phyloP scores from a whole-genome alignment of 352 stramenopile genomes.

The Phytopythium litorale region DNA sequence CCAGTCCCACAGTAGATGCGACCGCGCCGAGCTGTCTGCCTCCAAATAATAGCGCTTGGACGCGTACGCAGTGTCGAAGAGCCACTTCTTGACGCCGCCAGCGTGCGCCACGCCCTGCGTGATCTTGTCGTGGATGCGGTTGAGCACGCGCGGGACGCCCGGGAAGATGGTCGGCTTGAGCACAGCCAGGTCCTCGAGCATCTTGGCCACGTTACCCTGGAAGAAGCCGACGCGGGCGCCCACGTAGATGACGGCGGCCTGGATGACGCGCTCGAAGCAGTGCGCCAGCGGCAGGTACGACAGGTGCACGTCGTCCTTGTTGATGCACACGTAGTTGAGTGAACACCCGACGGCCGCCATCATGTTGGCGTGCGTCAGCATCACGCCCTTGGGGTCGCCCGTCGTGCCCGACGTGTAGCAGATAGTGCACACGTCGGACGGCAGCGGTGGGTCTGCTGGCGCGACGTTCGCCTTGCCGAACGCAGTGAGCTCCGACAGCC shows the following conservation, averaged over 20 bases:
- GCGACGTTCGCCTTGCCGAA: constrained; percentile 37
- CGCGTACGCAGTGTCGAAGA: constrained; percentile 17
- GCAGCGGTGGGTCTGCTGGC: constrained; percentile 33
- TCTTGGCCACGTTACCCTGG: constrained; percentile 80
- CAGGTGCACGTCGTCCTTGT: constrained; percentile 65
- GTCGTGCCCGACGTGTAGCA: constrained; percentile 90
- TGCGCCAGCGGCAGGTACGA: constrained; percentile 96
- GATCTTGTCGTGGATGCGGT: constrained; percentile 95
- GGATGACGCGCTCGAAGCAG: constrained; percentile 89
- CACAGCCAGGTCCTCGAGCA: constrained; percentile 91
- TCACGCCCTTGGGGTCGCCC: constrained; percentile 93
- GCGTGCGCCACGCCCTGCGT: too few relatives aligned
- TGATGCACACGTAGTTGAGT: constrained; percentile 21
- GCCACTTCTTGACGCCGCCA: too few relatives aligned
- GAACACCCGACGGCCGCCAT: constrained; percentile 24
- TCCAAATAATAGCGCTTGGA: too few relatives aligned
- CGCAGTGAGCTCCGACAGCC: constrained; percentile 35
- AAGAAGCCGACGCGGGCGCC: constrained; percentile 88
- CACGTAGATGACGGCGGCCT: constrained; percentile 82
- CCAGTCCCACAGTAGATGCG: constrained; percentile 94
- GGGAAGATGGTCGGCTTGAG: constrained; percentile 92
- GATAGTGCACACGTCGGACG: constrained; percentile 37
- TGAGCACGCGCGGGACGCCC: constrained; percentile 93
- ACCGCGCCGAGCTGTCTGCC: too few relatives aligned
- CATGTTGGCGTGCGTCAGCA: constrained; percentile 90